Evolutionary conservation across 2,329 filamentous ascomycete genomes (phyloP).

Genomic region (Zarea fungicola): DNA sequence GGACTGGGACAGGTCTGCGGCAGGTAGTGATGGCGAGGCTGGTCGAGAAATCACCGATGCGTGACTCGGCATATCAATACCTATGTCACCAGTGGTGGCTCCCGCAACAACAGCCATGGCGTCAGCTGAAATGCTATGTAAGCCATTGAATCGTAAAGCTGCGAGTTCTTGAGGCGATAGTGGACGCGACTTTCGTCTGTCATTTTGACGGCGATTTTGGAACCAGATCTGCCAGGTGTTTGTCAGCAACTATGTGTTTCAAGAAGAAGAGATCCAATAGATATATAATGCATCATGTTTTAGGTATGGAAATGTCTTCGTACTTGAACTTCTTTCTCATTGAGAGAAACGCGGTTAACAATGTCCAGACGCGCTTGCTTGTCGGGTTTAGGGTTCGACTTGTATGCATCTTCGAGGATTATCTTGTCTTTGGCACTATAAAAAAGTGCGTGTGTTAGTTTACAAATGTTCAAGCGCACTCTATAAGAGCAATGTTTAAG

Average conservation of each 20-base stretch:
- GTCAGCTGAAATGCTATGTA: slow-evolving; percentile 48
- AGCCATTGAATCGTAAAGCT: slow-evolving; percentile 50
- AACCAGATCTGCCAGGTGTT: slow-evolving; percentile 78
- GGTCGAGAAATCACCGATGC: slow-evolving; percentile 14
- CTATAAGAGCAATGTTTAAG: neutral
- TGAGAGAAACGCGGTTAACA: slow-evolving; percentile 77
- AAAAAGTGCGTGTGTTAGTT: slow-evolving; percentile 12
- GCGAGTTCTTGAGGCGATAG: slow-evolving; percentile 72
- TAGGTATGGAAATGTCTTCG: too few species aligned
- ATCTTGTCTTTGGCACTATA: slow-evolving; percentile 80
- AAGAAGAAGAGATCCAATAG: too few species aligned
- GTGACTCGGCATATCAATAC: slow-evolving; percentile 24
- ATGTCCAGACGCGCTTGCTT: slow-evolving; percentile 81
- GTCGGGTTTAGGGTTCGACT: slow-evolving; percentile 82
- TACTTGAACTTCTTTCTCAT: slow-evolving; percentile 96
- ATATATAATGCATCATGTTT: neutral
- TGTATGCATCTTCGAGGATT: slow-evolving; percentile 80
- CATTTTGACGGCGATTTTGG: slow-evolving; percentile 90
- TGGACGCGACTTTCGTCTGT: slow-evolving; percentile 81
- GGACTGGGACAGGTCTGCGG: neutral
- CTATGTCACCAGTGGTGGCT: slow-evolving; percentile 19
- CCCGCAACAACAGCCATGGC: slow-evolving; percentile 26
- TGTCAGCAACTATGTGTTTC: slow-evolving; percentile 3
- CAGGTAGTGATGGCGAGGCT: neutral
- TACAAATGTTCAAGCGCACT: neutral